These are phyloP conservation scores for Epicoccum sorghinum DNA, from an alignment of 2,329 filamentous ascomycete species.

Conservation along the genomic window DNA sequence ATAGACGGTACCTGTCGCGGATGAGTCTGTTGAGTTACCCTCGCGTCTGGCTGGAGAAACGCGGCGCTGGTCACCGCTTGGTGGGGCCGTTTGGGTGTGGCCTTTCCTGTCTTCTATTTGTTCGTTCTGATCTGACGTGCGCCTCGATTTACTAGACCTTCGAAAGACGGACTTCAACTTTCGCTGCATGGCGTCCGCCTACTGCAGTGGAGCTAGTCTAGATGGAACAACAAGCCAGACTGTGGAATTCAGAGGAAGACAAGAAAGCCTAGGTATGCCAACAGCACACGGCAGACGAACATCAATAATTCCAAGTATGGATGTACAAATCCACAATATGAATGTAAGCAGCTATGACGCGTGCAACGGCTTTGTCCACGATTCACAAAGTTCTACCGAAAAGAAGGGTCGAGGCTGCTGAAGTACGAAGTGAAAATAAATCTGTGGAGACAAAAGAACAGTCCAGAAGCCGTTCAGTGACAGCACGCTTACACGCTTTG, in stretches of 20 bases:
- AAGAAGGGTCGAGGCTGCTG: not conserved
- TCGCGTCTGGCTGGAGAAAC: conserved; percentile 1
- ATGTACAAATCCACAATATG: not conserved
- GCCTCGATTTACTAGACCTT: conserved; percentile 8
- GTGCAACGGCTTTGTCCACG: not conserved
- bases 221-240: not conserved
- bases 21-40: conserved; percentile 10
- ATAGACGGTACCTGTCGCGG: conserved; percentile 2
- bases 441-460: conserved; percentile 9
- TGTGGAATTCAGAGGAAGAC: not conserved
- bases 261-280: not conserved
- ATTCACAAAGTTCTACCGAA: not conserved
- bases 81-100: not conserved
- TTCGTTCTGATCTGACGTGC: not conserved
- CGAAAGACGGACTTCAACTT: conserved; percentile 18
- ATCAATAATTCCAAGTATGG: not conserved
- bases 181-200: conserved; percentile 6
- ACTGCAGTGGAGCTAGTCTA: not conserved
- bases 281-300: not conserved
- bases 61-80: conserved; percentile 1
- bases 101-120: not conserved
- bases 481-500: conserved; percentile 4
- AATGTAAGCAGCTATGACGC: conserved; percentile 8
- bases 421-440: not conserved
- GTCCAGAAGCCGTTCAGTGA: conserved; percentile 13